These are phyloP conservation scores for Phoma herbarum DNA, from an alignment of 2,329 filamentous ascomycete genomes.

Conservation along the genomic window DNA sequence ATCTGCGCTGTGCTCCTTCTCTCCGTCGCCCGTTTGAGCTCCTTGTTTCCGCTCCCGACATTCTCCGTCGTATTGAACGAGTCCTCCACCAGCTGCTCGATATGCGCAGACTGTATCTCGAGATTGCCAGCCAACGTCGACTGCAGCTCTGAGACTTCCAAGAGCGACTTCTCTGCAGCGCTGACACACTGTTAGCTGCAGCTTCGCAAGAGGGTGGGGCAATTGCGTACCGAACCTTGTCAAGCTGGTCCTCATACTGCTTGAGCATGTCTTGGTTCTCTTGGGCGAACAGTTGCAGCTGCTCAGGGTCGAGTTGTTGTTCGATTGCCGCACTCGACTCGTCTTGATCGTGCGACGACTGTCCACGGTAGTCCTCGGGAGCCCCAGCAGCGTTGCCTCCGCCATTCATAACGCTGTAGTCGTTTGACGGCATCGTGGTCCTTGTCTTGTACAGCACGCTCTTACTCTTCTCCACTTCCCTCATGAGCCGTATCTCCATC, in stretches of 20 bases:
- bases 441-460: conserved; percentile 79
- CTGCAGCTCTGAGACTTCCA: conserved; percentile 93
- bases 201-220: background rate
- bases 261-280: conserved; percentile 93
- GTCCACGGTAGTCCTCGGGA: conserved; percentile 40
- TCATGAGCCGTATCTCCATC: conserved; percentile 87
- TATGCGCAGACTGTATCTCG: conserved; percentile 83
- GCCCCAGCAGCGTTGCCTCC: conserved; percentile 16
- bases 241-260: conserved; percentile 91
- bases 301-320: conserved; percentile 77
- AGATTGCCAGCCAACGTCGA: conserved; percentile 88
- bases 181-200: conserved; percentile 57
- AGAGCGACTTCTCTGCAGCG: conserved; percentile 85
- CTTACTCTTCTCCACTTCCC: conserved; percentile 89
- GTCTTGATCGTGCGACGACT: conserved; percentile 35
- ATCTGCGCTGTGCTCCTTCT: conserved; percentile 60
- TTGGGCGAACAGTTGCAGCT: conserved; percentile 90
- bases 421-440: conserved; percentile 40
- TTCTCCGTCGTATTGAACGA: conserved; percentile 84
- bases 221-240: conserved; percentile 83
- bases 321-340: conserved; percentile 52
- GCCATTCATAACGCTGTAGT: conserved; percentile 35
- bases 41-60: conserved; percentile 86
- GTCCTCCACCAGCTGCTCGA: conserved; percentile 87
- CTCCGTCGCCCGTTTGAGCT: conserved; percentile 81